Base-by-base conservation (phyloP, 1,284 basidiomycete genomes). In the Irpex sp. region DNA sequence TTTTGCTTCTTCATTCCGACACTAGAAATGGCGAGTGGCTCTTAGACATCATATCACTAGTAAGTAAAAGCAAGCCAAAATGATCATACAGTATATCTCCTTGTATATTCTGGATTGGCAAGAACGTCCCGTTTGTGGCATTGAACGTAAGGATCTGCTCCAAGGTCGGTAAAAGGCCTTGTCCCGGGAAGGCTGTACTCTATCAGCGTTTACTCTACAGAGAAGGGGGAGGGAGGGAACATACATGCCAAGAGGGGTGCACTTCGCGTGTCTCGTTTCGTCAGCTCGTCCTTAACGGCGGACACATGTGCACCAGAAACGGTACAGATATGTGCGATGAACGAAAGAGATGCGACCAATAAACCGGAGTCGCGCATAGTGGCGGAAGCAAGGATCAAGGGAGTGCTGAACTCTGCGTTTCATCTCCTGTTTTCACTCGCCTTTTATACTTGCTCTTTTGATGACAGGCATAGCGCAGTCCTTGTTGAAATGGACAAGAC, bases 1-100 rank as follows among this genome's bases (percentile, higher is more conserved):
- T 53, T 47, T 58, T 59, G 58, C 39, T 63, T 63, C 58, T 63
- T 63, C 58, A 63, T 63, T 5, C 62, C 62, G 35, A 63, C 56
- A 8, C 62, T 63, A 18, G 6, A 59, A 7, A 33, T 7, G 28
- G 28, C 28, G 28, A 33, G 28, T 33, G 28, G 28, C 28, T 33
- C 7, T 33, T 33, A 33, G 28, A 33, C 7, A 33, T 33, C 28
- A 33, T 33, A 33, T 33, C 7, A 33, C 28, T 23, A 23, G 23
- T 33, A 33, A 33, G 28, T 33, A 33, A 2, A 33, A 33, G 28
- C 28, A 33, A 33, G 28, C 6, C 28, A 33, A 33, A 33, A 2
- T 33, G 28, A 33, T 33, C 61, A 35, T 57, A 63, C 61, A 63
- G 39, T 19, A 60, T 60, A 57, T 63, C 61, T 16, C 61, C 61